Evolutionary conservation across 2,329 filamentous ascomycete species (phyloP), one percentile per base, ranked within the genome.

Genomic region (Sarocladium kiliense): DNA sequence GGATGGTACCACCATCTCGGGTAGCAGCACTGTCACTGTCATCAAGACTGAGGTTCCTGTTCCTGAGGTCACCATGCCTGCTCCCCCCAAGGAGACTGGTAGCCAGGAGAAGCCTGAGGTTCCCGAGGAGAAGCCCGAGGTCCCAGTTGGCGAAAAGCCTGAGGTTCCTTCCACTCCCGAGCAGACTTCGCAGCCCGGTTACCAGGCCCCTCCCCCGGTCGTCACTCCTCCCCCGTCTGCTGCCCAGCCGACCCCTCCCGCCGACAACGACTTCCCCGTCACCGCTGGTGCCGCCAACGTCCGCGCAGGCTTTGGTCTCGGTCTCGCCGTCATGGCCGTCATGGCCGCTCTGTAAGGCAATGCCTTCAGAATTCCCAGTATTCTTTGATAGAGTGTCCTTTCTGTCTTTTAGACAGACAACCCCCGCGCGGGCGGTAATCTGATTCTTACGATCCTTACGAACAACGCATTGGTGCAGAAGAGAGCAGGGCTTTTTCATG

Each of bases 381-480:
- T 57, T 57, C 51, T 54, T 47, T 44, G 49, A 53, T 53, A 53
- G 49, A 53, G 49, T 11, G 27, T 39, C 6, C 11, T 57, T 12
- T 37, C 42, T 32, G 47, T 49, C 49, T 55, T 53, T 26, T 54
- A 58, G 41, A 59, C 55, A 59, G 58, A 57, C 62, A 55, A 56
- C 58, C 56, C 45, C 50, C 56, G 49, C 50, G 55, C 21, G 16
- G 30, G 55, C 51, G 56, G 54, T 58, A 59, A 64, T 78, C 70
- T 68, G 68, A 73, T 80, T 80, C 76, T 78, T 75, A 81, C 78
- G 77, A 79, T 81, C 78, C 76, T 80, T 80, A 78, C 72, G 74
- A 78, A 71, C 61, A 57, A 57, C 63, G 62, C 60, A 64, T 65
- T 66, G 62, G 60, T 63, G 65, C 60, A 61, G 59, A 63, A 58